phyloP scores from a whole-genome alignment of 805 yeast genomes.

The Candida anglica region DNA sequence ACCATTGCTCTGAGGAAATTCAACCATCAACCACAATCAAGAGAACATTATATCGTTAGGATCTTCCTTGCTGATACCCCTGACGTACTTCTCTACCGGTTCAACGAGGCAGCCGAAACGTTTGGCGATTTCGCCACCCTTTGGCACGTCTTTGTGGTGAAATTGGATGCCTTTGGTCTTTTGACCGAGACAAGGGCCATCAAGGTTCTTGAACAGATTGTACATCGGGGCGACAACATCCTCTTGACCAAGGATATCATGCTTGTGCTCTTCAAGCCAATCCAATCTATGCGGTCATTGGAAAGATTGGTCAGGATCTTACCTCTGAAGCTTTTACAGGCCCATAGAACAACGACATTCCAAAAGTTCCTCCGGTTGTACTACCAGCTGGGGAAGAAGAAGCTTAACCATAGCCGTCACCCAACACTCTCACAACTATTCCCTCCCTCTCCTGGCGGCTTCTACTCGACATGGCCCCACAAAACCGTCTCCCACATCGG shows the following conservation, averaged over 20 bases:
- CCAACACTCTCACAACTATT: neutral
- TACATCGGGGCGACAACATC: conserved; percentile 13
- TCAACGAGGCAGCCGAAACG: conserved; percentile 23
- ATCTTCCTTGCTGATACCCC: conserved; percentile 27
- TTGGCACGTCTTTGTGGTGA: conserved; percentile 34
- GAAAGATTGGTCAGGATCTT: conserved; percentile 12
- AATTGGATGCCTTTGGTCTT: conserved; percentile 27
- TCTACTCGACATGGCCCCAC: conserved; percentile 3
- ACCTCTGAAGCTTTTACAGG: conserved; percentile 8
- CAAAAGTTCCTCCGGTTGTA: conserved; percentile 22
- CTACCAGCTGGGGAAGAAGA: neutral
- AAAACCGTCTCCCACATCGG: conserved; percentile 28
- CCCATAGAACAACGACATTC: conserved; percentile 16
- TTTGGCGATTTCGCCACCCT: conserved; percentile 21
- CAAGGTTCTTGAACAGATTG: conserved; percentile 21
- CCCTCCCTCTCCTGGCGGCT: conserved; percentile 3
- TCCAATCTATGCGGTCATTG: conserved; percentile 18
- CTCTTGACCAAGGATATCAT: conserved; percentile 32
- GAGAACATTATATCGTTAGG: conserved; percentile 17
- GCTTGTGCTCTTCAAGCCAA: conserved; percentile 24
- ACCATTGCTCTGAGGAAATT: conserved; percentile 21
- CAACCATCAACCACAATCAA: conserved; percentile 3
- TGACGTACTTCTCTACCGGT: conserved; percentile 30
- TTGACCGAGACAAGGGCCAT: conserved; percentile 24
- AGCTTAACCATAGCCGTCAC: too few species aligned